Evolutionary conservation across 768 basidiomycete genomes (phyloP), one percentile per base, ranked within the genome.

Genomic region (Dioszegia crocea): DNA sequence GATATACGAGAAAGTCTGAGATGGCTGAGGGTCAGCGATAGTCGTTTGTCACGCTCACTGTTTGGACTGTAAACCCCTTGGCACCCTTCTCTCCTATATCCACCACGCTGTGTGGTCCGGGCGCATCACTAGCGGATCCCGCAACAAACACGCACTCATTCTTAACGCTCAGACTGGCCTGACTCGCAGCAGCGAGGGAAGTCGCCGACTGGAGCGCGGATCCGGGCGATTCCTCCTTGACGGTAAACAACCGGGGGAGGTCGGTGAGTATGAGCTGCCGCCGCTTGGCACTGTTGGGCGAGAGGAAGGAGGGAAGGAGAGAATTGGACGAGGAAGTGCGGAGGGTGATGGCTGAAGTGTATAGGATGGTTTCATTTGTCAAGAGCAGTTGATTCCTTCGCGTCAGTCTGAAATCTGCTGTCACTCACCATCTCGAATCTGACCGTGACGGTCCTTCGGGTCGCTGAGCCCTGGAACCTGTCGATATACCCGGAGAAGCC

Each of bases 191-290:
- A n/a, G 43, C 12, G 16, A 53, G 26, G 27, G 33, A 12, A 29
- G 48, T 47, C 17, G 50, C 57, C 17, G 29, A 29, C n/a, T 56
- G 62, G 31, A 64, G 31, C 17, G 24, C 29, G 24, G 33, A 9
- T 6, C 41, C 39, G 16, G 48, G 23, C 21, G 36, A 41, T 49
- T 76, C 75, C 47, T 73, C 71, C 60, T 73, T 74, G 46, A 75
- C 66, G 19, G 65, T 65, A 19, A 76, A 66, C n/a, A 76, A 60
- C 30, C 75, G 60, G 19, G 71, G 73, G 56, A 73, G 69, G 47
- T 71, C 71, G 24, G 71, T 70, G 4, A 73, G 41, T 39, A 73
- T 63, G 26, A 75, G 55, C 36, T 64, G 61, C 10, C 74, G 67
- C n/a, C 58, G 60, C 47, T 69, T 75, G 11, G 59, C 31, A 5